Evolutionary conservation across 495 filamentous ascomycete genomes (phyloP).

Genomic region (Annulohypoxylon maeteangense): DNA sequence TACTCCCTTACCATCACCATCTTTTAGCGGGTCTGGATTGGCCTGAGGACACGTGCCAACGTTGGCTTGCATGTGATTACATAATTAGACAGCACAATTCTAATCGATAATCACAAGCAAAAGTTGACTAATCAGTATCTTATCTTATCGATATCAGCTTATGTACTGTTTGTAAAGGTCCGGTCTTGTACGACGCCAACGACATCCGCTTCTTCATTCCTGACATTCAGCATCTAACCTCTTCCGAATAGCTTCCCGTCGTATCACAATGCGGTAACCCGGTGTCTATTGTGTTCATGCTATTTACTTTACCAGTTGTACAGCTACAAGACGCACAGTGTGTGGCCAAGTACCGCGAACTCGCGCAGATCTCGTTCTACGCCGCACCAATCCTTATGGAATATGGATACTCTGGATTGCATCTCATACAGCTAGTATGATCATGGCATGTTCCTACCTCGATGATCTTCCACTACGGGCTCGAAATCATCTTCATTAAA

Average conservation of each 20-base stretch:
- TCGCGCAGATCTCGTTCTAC: neutral
- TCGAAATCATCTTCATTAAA: neutral
- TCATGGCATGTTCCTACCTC: neutral
- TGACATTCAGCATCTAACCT: conserved; percentile 2
- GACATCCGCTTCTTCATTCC: neutral
- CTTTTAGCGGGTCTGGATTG: conserved; percentile 18
- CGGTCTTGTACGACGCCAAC: conserved; percentile 8
- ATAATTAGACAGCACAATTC: neutral
- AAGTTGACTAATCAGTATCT: neutral
- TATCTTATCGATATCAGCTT: conserved; percentile 6
- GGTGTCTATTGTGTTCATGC: neutral
- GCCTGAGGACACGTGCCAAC: conserved; percentile 49
- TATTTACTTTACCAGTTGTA: neutral
- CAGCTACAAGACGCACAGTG: conserved; percentile 25
- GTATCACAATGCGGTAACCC: neutral
- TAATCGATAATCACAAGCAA: conserved; percentile 4
- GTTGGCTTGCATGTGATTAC: conserved; percentile 23
- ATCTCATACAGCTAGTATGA: neutral
- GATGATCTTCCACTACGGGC: neutral
- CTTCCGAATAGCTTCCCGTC: neutral
- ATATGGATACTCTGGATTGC: neutral
- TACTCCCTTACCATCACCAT: conserved; percentile 3
- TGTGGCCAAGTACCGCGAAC: neutral
- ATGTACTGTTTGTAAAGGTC: neutral
- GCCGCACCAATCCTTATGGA: neutral